These are phyloP conservation scores for Podospora sp. DNA, from an alignment of 495 filamentous ascomycete species.

Conservation along the genomic window DNA sequence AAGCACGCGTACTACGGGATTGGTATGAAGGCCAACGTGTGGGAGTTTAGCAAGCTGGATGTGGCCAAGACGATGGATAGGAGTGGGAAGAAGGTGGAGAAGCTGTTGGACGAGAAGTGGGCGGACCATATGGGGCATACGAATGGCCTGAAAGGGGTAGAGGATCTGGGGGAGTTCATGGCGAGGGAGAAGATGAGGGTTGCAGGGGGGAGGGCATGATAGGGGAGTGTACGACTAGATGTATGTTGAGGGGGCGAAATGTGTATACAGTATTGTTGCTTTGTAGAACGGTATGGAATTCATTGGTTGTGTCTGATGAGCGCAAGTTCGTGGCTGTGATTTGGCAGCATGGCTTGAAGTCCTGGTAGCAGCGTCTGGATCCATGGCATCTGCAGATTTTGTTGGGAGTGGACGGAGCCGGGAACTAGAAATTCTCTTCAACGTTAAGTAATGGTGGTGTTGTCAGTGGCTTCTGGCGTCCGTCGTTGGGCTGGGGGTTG, in stretches of 20 bases:
- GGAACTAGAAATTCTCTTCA: no score
- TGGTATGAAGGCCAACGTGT: slow-evolving; percentile 98
- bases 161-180: slow-evolving; percentile 59
- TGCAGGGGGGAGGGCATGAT: slow-evolving; percentile 32
- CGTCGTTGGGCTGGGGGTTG: not conserved
- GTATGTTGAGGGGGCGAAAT: not conserved
- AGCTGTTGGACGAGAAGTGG: slow-evolving; percentile 64
- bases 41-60: slow-evolving; percentile 76
- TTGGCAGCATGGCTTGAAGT: no score
- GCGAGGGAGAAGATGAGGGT: slow-evolving; percentile 50
- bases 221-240: slow-evolving; percentile 26
- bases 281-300: not conserved
- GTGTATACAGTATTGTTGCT: slow-evolving; percentile 11
- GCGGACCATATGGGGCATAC: slow-evolving; percentile 60
- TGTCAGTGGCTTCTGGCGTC: not conserved
- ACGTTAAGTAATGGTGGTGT: no score
- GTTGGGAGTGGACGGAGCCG: no score
- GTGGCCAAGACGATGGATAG: slow-evolving; percentile 68
- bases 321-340: no score
- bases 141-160: slow-evolving; percentile 51
- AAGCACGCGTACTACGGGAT: slow-evolving; percentile 92
- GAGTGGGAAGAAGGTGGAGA: slow-evolving; percentile 56
- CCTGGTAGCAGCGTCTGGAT: no score
- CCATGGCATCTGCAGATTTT: no score
- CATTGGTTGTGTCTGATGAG: not conserved